A percentile compares a stretch with the other conserved stretches of the same genome.
Conservation (phyloP, 495 filamentous ascomycete genomes). For the Hyaloscypha finlandica region DNA sequence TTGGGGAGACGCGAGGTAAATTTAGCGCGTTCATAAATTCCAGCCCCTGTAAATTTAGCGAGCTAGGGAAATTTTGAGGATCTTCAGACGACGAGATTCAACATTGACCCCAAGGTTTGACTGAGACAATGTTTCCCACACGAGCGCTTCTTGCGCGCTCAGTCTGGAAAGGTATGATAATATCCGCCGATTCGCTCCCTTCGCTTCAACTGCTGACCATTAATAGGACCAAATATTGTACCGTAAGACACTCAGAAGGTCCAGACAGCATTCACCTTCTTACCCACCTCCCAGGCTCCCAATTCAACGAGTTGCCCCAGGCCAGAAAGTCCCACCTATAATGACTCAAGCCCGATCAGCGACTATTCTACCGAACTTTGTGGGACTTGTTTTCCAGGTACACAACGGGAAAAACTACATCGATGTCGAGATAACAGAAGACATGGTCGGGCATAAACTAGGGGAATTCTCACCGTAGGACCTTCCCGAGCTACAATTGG, state of each 20-base stretch:
- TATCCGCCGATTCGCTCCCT: not conserved
- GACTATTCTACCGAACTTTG: slow-evolving; percentile 95
- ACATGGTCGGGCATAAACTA: slow-evolving; percentile 98
- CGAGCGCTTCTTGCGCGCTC: slow-evolving; percentile 63
- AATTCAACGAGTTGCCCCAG: slow-evolving; percentile 60
- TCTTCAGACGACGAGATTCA: not conserved
- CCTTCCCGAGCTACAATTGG: not conserved
- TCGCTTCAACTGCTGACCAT: slow-evolving; percentile 11
- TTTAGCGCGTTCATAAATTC: not conserved
- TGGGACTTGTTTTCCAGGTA: slow-evolving; percentile 88
- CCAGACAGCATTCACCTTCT: slow-evolving; percentile 6
- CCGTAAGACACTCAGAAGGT: slow-evolving; percentile 52
- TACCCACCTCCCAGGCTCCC: slow-evolving; percentile 52
- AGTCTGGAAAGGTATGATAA: slow-evolving; percentile 68
- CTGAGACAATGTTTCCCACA: slow-evolving; percentile 59
- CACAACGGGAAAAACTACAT: slow-evolving; percentile 94
- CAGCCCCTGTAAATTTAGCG: not conserved
- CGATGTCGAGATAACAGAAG: slow-evolving; percentile 87
- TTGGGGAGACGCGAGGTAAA: not conserved
- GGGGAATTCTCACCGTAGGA: slow-evolving; percentile 93
- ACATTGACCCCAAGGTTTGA: not conserved
- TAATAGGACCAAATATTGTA: slow-evolving; percentile 67
- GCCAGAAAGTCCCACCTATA: slow-evolving; percentile 69
- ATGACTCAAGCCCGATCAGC: slow-evolving; percentile 86
- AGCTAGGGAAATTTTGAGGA: not conserved